Evolutionary conservation across 495 filamentous ascomycete species (phyloP), one percentile per base, ranked within the genome.

Genomic region (Hypoxylon fragiforme): DNA sequence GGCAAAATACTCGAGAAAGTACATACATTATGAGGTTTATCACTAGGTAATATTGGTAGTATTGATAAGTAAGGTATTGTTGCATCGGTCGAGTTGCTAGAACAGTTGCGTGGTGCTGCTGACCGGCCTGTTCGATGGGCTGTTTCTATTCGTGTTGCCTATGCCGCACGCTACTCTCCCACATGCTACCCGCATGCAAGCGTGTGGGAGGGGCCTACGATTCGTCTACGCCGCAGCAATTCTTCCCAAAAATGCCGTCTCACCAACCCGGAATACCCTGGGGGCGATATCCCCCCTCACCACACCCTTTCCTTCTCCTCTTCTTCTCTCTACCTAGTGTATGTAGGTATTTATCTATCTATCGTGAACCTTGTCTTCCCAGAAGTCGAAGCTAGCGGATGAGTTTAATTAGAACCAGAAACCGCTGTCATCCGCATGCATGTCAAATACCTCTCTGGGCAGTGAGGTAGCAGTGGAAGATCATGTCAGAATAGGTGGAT

Each of bases 81-180:
- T 39, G 48, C 43, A 52, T 43, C n/a, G 26, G 20, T 19, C 34
- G 43, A 41, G 20, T 11, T 26, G 42, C 20, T 47, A 42, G 38
- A 31, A 22, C 9, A 22, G 37, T 4, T 55, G 57, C 50, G 57
- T 62, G 52, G 58, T n/a, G 51, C 58, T 56, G 58, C 57, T 56
- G 57, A 56, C 52, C 37, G 46, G 52, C 46, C 51, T 22, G 34
- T 30, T 44, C 12, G 34, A 52, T 52, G 48, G 45, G 37, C 36
- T 41, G 58, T 50, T 61, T 55, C 57, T 61, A 61, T 61, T 61
- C 57, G 58, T 52, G 57, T 47, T n/a, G 41, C 43, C 46, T 47
- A 45, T 46, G 58, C 58, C 39, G 52, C 52, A 62, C 58, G 45
- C 50, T 62, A 45, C 37, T 49, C 31, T 36, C 36, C 58, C 51